These are phyloP conservation scores for Penicilliopsis zonata DNA, from an alignment of 495 filamentous ascomycete species.

Conservation along the genomic window DNA sequence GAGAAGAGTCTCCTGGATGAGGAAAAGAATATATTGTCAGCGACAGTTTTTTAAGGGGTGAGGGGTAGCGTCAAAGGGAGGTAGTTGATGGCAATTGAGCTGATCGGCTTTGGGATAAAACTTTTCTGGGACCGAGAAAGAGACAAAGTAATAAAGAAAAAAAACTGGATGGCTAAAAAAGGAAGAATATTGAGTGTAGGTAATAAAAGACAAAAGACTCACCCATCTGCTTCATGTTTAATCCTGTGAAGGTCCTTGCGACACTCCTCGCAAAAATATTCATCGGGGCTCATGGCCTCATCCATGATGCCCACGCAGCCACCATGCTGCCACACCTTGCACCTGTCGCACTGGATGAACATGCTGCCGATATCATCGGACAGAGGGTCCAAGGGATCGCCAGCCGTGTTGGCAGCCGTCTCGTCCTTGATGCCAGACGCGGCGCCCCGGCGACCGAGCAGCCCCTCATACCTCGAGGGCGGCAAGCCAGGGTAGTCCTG, in stretches of 20 bases:
- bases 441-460: constrained; percentile 37
- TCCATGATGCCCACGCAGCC: constrained; percentile 97
- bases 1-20: no score
- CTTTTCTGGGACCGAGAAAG: no score
- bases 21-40: no score
- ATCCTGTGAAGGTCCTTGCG: constrained; percentile 83
- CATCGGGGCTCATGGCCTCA: constrained; percentile 79
- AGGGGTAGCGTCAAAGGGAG: no score
- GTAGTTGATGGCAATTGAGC: no score
- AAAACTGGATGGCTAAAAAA: no score
- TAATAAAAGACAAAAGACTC: no score
- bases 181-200: no score
- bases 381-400: constrained; percentile 33
- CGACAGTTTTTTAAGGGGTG: no score
- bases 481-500: constrained; percentile 92
- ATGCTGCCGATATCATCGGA: constrained; percentile 84
- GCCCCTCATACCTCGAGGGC: constrained; percentile 47
- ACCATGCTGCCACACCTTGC: constrained; percentile 98
- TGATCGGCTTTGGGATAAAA: no score
- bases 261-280: constrained; percentile 97
- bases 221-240: constrained; percentile 73
- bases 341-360: constrained; percentile 96
- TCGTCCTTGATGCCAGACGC: constrained; percentile 44
- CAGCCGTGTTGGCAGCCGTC: constrained; percentile 22
- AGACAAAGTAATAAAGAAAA: no score